Evolutionary conservation across 2,329 filamentous ascomycete species (phyloP), one percentile per base, ranked within the genome.

Genomic region (Fusarium cyanostomum): DNA sequence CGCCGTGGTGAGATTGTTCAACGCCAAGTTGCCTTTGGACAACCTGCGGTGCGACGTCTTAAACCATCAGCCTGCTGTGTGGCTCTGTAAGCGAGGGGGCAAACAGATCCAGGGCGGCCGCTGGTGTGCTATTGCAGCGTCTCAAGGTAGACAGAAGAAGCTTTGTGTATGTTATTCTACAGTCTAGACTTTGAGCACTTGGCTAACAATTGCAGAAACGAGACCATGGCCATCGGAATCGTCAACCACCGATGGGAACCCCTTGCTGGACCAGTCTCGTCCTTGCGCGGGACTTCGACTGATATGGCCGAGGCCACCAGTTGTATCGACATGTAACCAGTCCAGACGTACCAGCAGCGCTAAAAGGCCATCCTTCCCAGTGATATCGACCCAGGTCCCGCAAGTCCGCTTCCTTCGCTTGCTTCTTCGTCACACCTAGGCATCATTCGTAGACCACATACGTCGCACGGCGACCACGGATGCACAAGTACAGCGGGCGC

Each of bases 1-100:
- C 3, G 54, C 62, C 2, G 68, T 66, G 1, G 66, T 66, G 10
- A 54, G 55, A 3, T 71, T 59, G 5, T 71, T 71, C 28, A 67
- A 71, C 34, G 59, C 58, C 0, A 64, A 67, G 51, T 10, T 67
- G 2, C 67, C 68, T n/a, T 26, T 71, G 1, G 63, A 57, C 18
- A 41, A 52, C 0, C 59, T 70, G 33, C 54, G 43, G 13, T 69
- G 68, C 11, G 64, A 69, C 7, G 11, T 68, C 0, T 3, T 70
- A 4, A 27, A 35, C 0, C 52, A 66, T 3, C 31, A 30, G 2
- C 28, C 45, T 0, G 66, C 68, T 4, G 53, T 39, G 2, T 70
- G 61, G 66, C 1, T 48, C 0, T 55, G 41, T 12, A 58, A 67
- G 1, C 42, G 38, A 18, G 63, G 43, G 0, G 52, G 56, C 0